Evolutionary conservation across 2,329 filamentous ascomycete species (phyloP), one percentile per base, ranked within the genome.

Genomic region (Penicillium concentricum): DNA sequence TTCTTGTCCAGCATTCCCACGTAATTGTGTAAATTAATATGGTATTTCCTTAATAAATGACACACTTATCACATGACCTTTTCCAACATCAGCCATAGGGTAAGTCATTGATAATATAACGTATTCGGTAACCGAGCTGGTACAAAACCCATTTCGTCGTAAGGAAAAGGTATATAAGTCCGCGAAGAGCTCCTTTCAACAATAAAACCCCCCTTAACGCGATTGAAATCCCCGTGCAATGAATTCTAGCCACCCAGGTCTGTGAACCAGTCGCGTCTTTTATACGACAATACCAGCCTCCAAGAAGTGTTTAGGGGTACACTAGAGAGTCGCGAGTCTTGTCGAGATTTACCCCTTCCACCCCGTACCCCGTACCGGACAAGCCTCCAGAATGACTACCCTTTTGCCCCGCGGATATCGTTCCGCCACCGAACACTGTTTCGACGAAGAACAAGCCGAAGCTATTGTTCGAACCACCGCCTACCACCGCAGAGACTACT

Each of bases 321-420:
- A 51, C n/a, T n/a, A n/a, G 47, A 22, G 16, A 41, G 35, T 32
- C 24, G 37, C 50, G 30, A 30, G 38, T 45, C 50, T 37, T 45
- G 30, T 2, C 30, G 16, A 38, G 41, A n/a, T 35, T n/a, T n/a
- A n/a, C n/a, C n/a, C n/a, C n/a, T n/a, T n/a, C n/a, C n/a, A n/a
- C n/a, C n/a, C n/a, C n/a, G n/a, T n/a, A n/a, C n/a, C n/a, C n/a
- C n/a, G n/a, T n/a, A n/a, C 48, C 38, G 84, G 84, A 0, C 84
- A 87, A 59, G 42, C 51, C 35, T 54, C 50, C 9, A 57, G 54
- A 51, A 60, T 60, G 51, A 15, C 37, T 55, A 48, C 47, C 20
- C 15, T 57, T 12, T 28, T 58, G 32, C 55, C 58, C 46, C 34
- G 20, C 9, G 55, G 51, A 56, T 56, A 58, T 52, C 47, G 58